Evolutionary conservation across 2,329 filamentous ascomycete genomes (phyloP), one percentile per base, ranked within the genome.

Genomic region (Neospermospora avenae): DNA sequence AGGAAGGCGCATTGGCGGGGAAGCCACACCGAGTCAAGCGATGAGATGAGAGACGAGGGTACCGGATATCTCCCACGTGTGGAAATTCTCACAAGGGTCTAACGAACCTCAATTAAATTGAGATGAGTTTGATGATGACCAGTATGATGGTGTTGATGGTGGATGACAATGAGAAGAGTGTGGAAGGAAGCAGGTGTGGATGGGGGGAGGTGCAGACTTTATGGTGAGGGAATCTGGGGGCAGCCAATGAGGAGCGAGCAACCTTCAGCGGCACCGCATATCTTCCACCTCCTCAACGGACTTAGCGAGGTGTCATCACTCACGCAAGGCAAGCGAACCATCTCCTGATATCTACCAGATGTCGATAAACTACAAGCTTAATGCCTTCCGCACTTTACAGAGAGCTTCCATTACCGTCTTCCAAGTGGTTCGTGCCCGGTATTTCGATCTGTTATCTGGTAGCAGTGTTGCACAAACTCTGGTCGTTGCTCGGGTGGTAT

Each of bases 11-110:
- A 63, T 70, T 68, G 62, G 62, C 66, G 59, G 67, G 60, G 46
- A 37, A 53, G 42, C 51, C 54, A 61, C 58, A 57, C 55, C 56
- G 54, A 62, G 63, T 57, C 64, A 65, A 68, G 62, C 65, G 64
- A 66, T 67, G 64, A 65, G 57, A 63, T 57, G 54, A 60, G 52
- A 68, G n/a, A 69, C 67, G 68, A 72, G 70, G 70, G 70, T 72
- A 72, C 69, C 67, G 55, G 59, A 59, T 67, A 58, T 68, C 37
- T 46, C 49, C 61, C 65, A 70, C 63, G 58, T 68, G 67, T 61
- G 60, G 60, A 69, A 67, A 63, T 65, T 60, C 49, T 65, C 61
- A 63, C 37, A 64, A 55, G 55, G 60, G 58, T 60, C 61, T 42
- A 57, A 64, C 52, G 55, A 62, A 56, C 37, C 61, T 63, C 53